These are phyloP conservation scores for Onygena corvina DNA, from an alignment of 2,329 filamentous ascomycete species.

Conservation along the genomic window DNA sequence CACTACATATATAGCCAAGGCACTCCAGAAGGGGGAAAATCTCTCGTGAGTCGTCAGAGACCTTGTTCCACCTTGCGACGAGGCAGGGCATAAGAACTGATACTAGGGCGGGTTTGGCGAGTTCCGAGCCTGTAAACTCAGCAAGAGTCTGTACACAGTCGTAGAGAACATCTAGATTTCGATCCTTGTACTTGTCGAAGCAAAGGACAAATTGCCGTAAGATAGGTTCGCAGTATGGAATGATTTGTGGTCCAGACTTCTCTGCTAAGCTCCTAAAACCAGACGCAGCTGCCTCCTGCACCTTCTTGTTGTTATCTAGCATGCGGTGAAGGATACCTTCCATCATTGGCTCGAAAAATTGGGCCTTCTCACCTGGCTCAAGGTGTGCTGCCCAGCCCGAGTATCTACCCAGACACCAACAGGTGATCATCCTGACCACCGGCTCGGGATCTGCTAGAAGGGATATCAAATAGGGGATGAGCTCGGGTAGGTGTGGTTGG, in stretches of 20 bases:
- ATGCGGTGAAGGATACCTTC: constrained; percentile 87
- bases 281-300: constrained; percentile 90
- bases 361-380: constrained; percentile 53
- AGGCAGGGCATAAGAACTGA: constrained; percentile 84
- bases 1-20: constrained; percentile 82
- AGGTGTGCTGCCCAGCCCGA: constrained; percentile 82
- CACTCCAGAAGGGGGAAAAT: constrained; percentile 94
- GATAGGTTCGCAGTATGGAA: constrained; percentile 80
- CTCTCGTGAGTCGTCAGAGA: constrained; percentile 80
- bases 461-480: constrained; percentile 80
- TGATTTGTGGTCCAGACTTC: constrained; percentile 68
- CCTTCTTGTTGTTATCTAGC: constrained; percentile 94
- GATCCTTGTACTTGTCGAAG: constrained; percentile 92
- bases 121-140: constrained; percentile 70
- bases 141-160: constrained; percentile 96
- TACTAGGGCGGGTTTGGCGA: constrained; percentile 71
- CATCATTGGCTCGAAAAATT: constrained; percentile 92
- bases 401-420: constrained; percentile 91
- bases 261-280: constrained; percentile 95
- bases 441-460: constrained; percentile 75
- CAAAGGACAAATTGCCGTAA: constrained; percentile 84
- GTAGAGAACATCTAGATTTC: constrained; percentile 98
- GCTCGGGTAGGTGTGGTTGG: constrained; percentile 74
- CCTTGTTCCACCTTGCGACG: constrained; percentile 74
- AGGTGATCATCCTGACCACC: constrained; percentile 90